Base-by-base conservation (phyloP, 805 yeast species). In the Kluyveromyces wickerhamii region DNA sequence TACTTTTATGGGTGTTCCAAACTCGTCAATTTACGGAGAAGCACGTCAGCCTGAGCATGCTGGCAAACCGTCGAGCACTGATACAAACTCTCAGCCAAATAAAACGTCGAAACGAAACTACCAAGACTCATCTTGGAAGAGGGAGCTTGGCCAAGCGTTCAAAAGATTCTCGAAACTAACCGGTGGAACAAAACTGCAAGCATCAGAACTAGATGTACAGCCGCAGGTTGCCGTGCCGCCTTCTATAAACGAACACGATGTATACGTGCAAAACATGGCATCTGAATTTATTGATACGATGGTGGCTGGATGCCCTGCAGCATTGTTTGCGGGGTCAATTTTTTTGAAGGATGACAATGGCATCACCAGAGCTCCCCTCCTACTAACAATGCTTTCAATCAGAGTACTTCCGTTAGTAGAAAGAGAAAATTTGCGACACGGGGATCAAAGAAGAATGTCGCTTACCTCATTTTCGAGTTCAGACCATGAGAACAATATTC, bases 321-420 rank as follows among this genome's bases (percentile, higher is more conserved):
- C 85, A 0, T 62, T 84, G 38, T 65, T 86, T 38, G 66, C 86
- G 4, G 86, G 92, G 4, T 74, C 94, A 1, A 71, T 78, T 24
- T 74, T 92, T 40, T 65, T 78, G 29, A 71, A 74, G 35, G 96
- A 87, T 54, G 95, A 85, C 40, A 72, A 70, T 44, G 85, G 83
- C 1, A 69, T 71, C 3, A 72, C 78, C 37, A 72, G 95, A 40
- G 92, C 95, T 0, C 96, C 98, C 1, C 65, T 89, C 21, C 57
- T 92, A 26, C 59, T 87, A 25, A 79, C 83, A 12, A 72, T 87
- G 56, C 51, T 92, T 16, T 80, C 85, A 5, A 65, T 87, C 27
- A 67, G 71, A 27, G 67, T 92, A 4, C 47, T 47, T 29, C 59
- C 54, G 58, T 70, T 27, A 78, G 75, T 43, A 56, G 67, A 7